Conservation (phyloP, 2,329 filamentous ascomycete species). For the Coccinonectria pachysandricola region DNA sequence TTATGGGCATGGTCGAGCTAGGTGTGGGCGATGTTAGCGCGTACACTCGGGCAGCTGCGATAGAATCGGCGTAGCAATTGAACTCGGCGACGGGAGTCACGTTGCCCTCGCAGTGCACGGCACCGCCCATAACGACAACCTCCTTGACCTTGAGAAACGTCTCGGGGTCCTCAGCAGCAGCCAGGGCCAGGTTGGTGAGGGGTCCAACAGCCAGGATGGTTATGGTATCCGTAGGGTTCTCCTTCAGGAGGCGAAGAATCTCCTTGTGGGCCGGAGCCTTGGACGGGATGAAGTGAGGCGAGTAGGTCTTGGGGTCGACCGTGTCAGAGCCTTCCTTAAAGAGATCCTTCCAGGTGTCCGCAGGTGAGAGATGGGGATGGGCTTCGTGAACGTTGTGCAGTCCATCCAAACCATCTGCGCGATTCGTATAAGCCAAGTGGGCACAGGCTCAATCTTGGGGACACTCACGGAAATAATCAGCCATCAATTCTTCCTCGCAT, state of each 20-base stretch:
- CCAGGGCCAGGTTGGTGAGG: constrained; percentile 84
- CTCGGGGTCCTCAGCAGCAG: constrained; percentile 78
- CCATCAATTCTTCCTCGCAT: constrained; percentile 69
- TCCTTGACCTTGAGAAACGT: constrained; percentile 84
- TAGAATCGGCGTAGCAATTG: constrained; percentile 84
- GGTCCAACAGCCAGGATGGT: constrained; percentile 87
- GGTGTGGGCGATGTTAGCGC: constrained; percentile 67
- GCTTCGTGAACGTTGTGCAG: constrained; percentile 65
- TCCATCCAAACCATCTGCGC: constrained; percentile 61
- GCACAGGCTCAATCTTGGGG: background rate
- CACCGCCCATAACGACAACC: constrained; percentile 90
- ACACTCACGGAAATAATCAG: constrained; percentile 75
- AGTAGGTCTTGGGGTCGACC: constrained; percentile 33
- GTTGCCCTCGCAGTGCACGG: constrained; percentile 71
- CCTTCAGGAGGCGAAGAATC: constrained; percentile 75
- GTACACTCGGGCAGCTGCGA: constrained; percentile 66
- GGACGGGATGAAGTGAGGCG: constrained; percentile 64
- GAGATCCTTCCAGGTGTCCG: constrained; percentile 62
- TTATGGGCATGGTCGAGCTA: constrained; percentile 67
- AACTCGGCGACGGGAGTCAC: constrained; percentile 82
- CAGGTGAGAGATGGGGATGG: constrained; percentile 64
- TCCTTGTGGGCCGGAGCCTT: constrained; percentile 66
- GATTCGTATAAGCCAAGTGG: constrained; percentile 3
- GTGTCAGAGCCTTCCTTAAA: constrained; percentile 36
- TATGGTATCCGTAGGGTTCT: constrained; percentile 74